Conservation (phyloP, 169 alveolate species). For the Neospora caninum region DNA sequence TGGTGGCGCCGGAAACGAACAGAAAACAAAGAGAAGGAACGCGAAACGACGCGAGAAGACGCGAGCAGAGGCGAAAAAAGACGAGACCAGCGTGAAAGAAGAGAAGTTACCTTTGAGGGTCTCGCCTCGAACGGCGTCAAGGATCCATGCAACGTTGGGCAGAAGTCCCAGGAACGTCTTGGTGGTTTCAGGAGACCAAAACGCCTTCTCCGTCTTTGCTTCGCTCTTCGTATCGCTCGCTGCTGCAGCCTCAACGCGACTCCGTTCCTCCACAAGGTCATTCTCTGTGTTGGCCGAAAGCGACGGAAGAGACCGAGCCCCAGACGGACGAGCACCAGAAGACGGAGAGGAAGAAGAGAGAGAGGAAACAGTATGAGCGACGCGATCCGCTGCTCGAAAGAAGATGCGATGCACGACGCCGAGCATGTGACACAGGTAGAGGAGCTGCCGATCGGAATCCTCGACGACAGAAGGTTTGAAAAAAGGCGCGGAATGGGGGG, state of each 20-base stretch:
- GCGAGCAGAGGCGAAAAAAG: neutral
- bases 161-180: neutral
- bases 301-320: neutral
- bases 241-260: too few species aligned
- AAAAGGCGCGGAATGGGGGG: neutral
- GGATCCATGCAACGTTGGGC: constrained; percentile 9
- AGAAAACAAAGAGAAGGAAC: neutral
- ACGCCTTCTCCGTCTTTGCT: neutral
- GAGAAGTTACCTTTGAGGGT: constrained; percentile 1
- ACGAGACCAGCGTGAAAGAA: neutral
- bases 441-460: constrained; percentile 33
- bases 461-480: neutral
- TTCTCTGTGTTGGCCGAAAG: too few species aligned
- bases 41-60: neutral
- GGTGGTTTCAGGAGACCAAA: neutral
- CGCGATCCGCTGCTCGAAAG: neutral
- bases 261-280: too few species aligned
- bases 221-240: neutral
- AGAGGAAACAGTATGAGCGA: neutral
- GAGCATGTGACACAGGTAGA: constrained; percentile 32
- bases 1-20: neutral
- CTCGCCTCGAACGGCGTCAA: neutral
- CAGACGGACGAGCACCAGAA: neutral
- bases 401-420: neutral
- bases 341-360: neutral